Conservation (phyloP, 1,284 basidiomycete genomes). For the Melampsora larici-populina region DNA sequence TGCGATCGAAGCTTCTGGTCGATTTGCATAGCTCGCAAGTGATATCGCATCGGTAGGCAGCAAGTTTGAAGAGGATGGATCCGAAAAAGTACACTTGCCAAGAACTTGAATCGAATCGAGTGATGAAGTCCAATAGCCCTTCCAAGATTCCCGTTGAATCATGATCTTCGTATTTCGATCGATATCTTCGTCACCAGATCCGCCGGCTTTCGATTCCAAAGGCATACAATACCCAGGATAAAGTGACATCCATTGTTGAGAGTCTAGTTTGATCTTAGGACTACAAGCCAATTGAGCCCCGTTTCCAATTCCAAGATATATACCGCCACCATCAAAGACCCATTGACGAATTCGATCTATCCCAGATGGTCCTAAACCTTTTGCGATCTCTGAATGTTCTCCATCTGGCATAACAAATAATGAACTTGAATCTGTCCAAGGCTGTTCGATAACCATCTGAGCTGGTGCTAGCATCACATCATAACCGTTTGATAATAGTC, state of each 20-base stretch:
- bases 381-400: background rate
- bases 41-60: background rate
- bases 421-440: constrained; percentile 27
- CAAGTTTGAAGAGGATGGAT: background rate
- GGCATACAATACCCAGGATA: background rate
- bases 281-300: constrained; percentile 16
- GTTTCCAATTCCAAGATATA: constrained; percentile 26
- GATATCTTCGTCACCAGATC: background rate
- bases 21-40: background rate
- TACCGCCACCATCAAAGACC: constrained; percentile 29
- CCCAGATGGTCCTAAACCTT: background rate
- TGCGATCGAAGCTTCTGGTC: background rate
- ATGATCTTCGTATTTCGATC: background rate
- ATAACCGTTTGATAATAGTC: constrained; percentile 22
- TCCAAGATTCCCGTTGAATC: background rate
- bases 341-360: constrained; percentile 24
- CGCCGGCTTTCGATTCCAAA: background rate
- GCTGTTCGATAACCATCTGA: constrained; percentile 28
- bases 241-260: background rate
- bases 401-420: constrained; percentile 32
- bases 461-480: constrained; percentile 35
- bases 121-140: background rate
- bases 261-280: background rate
- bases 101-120: background rate
- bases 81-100: background rate